These are phyloP conservation scores for Naganishia sp. DNA, from an alignment of 1,284 basidiomycete species.

Conservation along the genomic window DNA sequence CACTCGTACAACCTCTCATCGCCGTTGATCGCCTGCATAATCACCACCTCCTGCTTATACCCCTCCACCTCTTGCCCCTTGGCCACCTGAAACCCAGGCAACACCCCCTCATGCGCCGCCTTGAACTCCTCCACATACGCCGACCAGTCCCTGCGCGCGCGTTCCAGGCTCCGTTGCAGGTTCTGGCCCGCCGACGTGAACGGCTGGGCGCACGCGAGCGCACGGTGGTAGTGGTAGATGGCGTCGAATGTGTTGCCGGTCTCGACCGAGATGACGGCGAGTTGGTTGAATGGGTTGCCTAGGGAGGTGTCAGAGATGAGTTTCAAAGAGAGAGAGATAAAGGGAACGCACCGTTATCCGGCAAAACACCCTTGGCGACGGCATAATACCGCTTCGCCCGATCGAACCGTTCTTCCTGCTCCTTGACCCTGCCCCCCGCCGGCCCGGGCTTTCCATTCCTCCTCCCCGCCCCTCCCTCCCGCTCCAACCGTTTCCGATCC, in stretches of 20 bases:
- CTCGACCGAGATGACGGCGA: constrained; percentile 88
- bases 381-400: constrained; percentile 79
- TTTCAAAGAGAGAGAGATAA: no score
- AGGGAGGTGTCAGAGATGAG: constrained; percentile 42
- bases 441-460: constrained; percentile 38
- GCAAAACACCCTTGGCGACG: constrained; percentile 76
- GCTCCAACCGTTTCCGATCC: constrained; percentile 37
- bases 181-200: constrained; percentile 88
- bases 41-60: constrained; percentile 27
- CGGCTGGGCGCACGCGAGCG: constrained; percentile 79
- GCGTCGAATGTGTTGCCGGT: constrained; percentile 77
- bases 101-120: constrained; percentile 47
- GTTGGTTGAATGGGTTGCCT: constrained; percentile 91
- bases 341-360: constrained; percentile 59
- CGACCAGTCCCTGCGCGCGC: constrained; percentile 61
- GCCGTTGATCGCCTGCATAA: constrained; percentile 29
- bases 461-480: constrained; percentile 33
- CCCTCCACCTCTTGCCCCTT: constrained; percentile 5
- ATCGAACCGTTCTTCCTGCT: constrained; percentile 57
- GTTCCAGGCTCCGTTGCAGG: constrained; percentile 69
- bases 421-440: constrained; percentile 18
- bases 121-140: constrained; percentile 12
- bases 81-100: constrained; percentile 28
- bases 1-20: constrained; percentile 4
- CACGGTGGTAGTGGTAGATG: constrained; percentile 85